Base-by-base conservation (phyloP, 1,139 yeast species). In the Kodamaea sp. region DNA sequence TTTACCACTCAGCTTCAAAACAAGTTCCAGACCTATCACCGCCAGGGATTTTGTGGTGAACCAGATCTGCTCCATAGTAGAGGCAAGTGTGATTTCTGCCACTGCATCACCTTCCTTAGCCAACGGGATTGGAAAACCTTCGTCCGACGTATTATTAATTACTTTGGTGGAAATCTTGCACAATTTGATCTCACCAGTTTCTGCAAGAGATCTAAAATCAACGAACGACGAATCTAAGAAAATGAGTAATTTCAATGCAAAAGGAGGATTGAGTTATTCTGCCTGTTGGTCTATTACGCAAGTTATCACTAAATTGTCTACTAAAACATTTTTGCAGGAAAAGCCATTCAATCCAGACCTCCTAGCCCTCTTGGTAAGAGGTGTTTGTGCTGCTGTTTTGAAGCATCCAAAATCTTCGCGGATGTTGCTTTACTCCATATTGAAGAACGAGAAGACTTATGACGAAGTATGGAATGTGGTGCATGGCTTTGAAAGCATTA, bases 1-100 rank as follows among this genome's bases (percentile, higher is more conserved):
- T 21, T 53, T 81, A 15, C 87, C 88, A 4, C 60, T 60, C 25
- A 61, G 59, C 26, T 76, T 66, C 55, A 70, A 68, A 45, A 50
- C 60, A 5, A 44, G 56, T 19, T 58, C 67, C 1, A 52, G 59
- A 9, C 63, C 69, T 1, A 47, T 66, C 7, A 79, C 87, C 0
- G 73, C 77, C 31, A 58, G 92, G 42, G 94, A 84, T 55, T 80
- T 80, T 41, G 35, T 79, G 5, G 65, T 82, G 0, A 63, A 73
- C 8, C 84, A 80, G 32, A 51, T 78, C 5, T 71, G 80, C 34
- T 62, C 61, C 22, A 44, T 70, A 16, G 48, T 73, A 6, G 41
- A 52, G 7, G 42, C 54, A 5, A 41, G 36, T 38, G 21, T 42
- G 42, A 35, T 35, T 20, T 19, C 25, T 15, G 25, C 23, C 18